These are phyloP conservation scores for Epichloe hybrida DNA, from an alignment of 2,329 filamentous ascomycete species.

Conservation along the genomic window DNA sequence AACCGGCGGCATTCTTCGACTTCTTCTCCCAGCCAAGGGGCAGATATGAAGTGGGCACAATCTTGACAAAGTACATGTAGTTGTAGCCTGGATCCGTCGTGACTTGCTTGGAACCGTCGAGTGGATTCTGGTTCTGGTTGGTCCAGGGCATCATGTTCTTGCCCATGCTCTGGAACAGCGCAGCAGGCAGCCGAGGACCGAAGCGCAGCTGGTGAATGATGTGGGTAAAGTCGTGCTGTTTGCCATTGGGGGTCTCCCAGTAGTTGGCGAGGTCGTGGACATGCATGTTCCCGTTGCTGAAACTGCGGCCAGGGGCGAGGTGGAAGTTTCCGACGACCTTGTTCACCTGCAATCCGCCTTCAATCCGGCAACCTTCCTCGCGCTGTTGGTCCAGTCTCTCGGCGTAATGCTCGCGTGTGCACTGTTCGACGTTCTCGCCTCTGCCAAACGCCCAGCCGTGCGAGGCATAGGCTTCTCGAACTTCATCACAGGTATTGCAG, in stretches of 20 bases:
- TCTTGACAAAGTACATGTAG: slow-evolving; percentile 99
- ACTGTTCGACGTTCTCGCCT: slow-evolving; percentile 89
- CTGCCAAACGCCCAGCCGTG: slow-evolving; percentile 85
- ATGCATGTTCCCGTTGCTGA: slow-evolving; percentile 94
- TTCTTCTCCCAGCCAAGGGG: slow-evolving; percentile 76
- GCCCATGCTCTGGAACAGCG: slow-evolving; percentile 47
- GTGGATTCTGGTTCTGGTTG: slow-evolving; percentile 82
- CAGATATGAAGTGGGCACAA: slow-evolving; percentile 89
- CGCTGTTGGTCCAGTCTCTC: slow-evolving; percentile 80
- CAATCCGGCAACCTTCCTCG: slow-evolving; percentile 85
- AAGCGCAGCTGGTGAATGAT: slow-evolving; percentile 81
- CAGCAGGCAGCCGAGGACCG: slow-evolving; percentile 75
- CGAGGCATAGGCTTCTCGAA: slow-evolving; percentile 87
- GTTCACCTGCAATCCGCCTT: slow-evolving; percentile 86
- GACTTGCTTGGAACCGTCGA: slow-evolving; percentile 66
- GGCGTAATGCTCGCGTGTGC: slow-evolving; percentile 83
- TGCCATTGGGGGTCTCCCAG: slow-evolving; percentile 56
- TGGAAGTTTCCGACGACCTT: slow-evolving; percentile 99
- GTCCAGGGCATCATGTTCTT: slow-evolving; percentile 50
- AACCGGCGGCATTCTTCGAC: slow-evolving; percentile 15
- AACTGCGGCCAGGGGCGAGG: slow-evolving; percentile 87
- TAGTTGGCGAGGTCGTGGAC: slow-evolving; percentile 97
- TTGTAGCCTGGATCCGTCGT: slow-evolving; percentile 79
- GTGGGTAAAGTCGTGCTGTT: slow-evolving; percentile 79
- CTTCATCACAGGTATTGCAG: slow-evolving; percentile 95